Base-by-base conservation (phyloP, 805 yeast genomes). In the Myxozyma sirexii region DNA sequence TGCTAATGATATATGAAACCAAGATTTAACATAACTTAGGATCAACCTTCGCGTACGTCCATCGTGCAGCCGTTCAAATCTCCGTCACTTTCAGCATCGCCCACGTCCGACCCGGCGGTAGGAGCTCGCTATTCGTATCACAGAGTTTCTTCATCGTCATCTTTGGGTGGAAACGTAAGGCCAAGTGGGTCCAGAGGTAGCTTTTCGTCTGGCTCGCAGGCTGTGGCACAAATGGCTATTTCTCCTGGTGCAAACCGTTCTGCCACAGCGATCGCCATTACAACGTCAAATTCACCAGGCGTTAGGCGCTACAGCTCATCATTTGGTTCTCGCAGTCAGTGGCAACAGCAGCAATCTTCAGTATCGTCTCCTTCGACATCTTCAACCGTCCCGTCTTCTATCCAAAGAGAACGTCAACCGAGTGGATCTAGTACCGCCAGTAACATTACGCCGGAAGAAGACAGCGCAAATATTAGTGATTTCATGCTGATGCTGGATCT, bases 401-500 rank as follows among this genome's bases (percentile, higher is more conserved):
- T 44, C 5, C 54, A 27, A 13, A 43, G 56, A 12, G 48, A 41
- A 27, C 48, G 48, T 26, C 48, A 19, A 17, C 48, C 48, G 33
- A 35, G 46, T 31, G 39, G 15, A 10, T 23, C 46, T 29, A 46
- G 50, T 46, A 33, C 4, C 23, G 31, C 12, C 41, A 41, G 38
- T 27, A n/a, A 12, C 23, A 39, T 41, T n/a, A 49, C 48, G 10
- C 54, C 56, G 29, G 54, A 47, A 57, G 68, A 82, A 56, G 89
- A 84, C 64, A 65, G 61, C 42, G 57, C 56, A 24, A 64, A 59
- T 12, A 77, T 88, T 19, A 79, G 86, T 59, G 88, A 86, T 52
- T 88, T 88, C 75, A 87, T 88, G 47, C 78, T 81, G 63, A 76
- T 87, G 79, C 82, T 88, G 45, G 94, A 88, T 64, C 7, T 83